phyloP scores from a whole-genome alignment of 768 basidiomycete species.

The Phallus indusiatus region DNA sequence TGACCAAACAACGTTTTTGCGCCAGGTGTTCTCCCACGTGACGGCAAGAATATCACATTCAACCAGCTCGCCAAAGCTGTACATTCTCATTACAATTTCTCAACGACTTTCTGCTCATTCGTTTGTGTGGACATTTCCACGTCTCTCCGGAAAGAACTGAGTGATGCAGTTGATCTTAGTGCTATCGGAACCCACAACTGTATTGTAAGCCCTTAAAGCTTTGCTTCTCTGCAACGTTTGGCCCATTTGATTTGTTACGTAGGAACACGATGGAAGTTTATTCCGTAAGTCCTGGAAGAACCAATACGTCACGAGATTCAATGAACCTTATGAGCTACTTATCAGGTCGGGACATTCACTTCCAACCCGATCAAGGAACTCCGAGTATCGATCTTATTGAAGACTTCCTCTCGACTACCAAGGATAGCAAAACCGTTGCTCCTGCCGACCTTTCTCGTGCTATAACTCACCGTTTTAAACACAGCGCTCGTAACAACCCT shows the following conservation, averaged over 20 bases:
- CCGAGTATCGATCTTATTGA: slow-evolving; percentile 38
- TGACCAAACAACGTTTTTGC: neutral
- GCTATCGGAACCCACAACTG: slow-evolving; percentile 69
- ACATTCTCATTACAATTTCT: slow-evolving; percentile 48
- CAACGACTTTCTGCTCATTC: slow-evolving; percentile 55
- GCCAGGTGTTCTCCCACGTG: slow-evolving; percentile 39
- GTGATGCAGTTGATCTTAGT: slow-evolving; percentile 51
- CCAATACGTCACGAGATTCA: neutral
- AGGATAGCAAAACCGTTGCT: slow-evolving; percentile 50
- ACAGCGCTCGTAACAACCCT: slow-evolving; percentile 42
- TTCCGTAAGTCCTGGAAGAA: neutral
- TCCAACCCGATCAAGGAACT: slow-evolving; percentile 43
- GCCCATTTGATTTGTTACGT: neutral
- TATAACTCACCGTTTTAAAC: slow-evolving; percentile 50
- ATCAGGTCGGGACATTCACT: slow-evolving; percentile 43
- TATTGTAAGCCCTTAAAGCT: slow-evolving; percentile 32
- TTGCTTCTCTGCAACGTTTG: neutral
- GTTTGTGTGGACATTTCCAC: slow-evolving; percentile 53
- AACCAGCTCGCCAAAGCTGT: slow-evolving; percentile 22
- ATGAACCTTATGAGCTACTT: neutral
- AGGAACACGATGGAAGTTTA: slow-evolving; percentile 13
- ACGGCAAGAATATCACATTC: slow-evolving; percentile 67
- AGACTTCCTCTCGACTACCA: slow-evolving; percentile 42
- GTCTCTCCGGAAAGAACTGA: slow-evolving; percentile 40
- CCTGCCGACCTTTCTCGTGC: slow-evolving; percentile 47